Conservation (phyloP, 106 monocot species). For the Dendrobium catenatum region DNA sequence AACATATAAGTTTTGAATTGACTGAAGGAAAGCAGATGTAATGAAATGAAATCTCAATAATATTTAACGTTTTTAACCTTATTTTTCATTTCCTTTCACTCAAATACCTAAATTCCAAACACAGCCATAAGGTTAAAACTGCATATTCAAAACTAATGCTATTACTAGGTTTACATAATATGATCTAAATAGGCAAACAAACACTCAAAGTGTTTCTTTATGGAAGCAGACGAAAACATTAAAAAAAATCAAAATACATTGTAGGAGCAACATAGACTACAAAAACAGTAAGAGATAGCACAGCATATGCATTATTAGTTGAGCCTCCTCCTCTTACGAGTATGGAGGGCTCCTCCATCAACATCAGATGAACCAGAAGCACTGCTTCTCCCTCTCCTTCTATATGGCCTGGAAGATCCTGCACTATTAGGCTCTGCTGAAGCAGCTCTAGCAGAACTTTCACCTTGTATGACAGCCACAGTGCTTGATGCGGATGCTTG, state of each 20-base stretch:
- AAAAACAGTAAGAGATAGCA: constrained; percentile 9
- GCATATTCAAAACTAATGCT: neutral
- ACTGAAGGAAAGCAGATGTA: neutral
- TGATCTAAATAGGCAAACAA: neutral
- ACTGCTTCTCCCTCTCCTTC: constrained; percentile 52
- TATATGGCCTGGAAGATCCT: constrained; percentile 54
- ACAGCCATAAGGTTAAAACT: neutral
- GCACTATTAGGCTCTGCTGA: constrained; percentile 55
- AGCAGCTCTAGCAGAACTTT: constrained; percentile 25
- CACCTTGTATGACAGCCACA: constrained; percentile 74
- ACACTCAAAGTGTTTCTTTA: neutral
- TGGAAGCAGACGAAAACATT: neutral
- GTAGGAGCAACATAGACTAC: neutral
- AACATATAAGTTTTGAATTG: too few species aligned
- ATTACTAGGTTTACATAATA: neutral
- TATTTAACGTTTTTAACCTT: neutral
- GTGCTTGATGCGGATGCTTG: constrained; percentile 80
- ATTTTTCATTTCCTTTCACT: neutral
- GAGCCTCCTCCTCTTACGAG: constrained; percentile 60
- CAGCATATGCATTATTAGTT: constrained; percentile 20
- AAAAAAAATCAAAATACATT: constrained; percentile 6
- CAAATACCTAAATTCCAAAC: too few species aligned
- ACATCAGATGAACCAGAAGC: constrained; percentile 38
- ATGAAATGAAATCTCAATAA: neutral
- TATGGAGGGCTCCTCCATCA: constrained; percentile 50